Evolutionary conservation across 179 eudicot species (phyloP).

Genomic region (Heliamphora pulchella): DNA sequence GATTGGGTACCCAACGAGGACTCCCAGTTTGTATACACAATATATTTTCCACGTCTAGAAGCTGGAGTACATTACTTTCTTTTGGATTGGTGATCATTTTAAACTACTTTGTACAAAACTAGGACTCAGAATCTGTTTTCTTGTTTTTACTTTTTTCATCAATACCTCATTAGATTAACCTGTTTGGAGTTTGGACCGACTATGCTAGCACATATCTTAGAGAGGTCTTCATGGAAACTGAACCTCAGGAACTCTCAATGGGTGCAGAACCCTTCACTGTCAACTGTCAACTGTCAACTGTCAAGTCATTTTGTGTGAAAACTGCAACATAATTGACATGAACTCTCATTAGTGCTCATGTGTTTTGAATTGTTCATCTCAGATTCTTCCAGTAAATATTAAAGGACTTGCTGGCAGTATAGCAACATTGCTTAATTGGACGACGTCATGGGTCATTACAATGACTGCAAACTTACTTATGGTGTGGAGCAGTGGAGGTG

Average conservation of each 20-base stretch:
- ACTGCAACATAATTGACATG: not conserved
- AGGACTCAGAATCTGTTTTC: not conserved
- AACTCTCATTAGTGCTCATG: not conserved
- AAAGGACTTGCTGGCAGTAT: constrained; percentile 88
- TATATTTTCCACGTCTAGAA: not conserved
- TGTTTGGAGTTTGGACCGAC: not conserved
- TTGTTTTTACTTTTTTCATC: no score
- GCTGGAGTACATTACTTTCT: not conserved
- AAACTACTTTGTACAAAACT: not conserved
- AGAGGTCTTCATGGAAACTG: not conserved
- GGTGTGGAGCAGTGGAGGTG: constrained; percentile 83
- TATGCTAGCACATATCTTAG: not conserved
- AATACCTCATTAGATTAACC: not conserved
- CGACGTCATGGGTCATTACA: constrained; percentile 57
- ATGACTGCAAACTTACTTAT: constrained; percentile 77
- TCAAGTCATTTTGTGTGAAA: not conserved
- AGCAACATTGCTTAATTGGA: constrained; percentile 84
- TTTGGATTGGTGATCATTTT: not conserved
- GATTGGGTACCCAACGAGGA: not conserved
- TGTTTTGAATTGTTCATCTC: constrained; percentile 16
- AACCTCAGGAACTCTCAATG: not conserved
- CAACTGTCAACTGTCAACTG: no score
- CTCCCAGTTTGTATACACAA: not conserved
- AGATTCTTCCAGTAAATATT: constrained; percentile 81
- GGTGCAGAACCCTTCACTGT: not conserved